Evolutionary conservation across 768 basidiomycete species (phyloP).

Genomic region (Kwoniella sp.): DNA sequence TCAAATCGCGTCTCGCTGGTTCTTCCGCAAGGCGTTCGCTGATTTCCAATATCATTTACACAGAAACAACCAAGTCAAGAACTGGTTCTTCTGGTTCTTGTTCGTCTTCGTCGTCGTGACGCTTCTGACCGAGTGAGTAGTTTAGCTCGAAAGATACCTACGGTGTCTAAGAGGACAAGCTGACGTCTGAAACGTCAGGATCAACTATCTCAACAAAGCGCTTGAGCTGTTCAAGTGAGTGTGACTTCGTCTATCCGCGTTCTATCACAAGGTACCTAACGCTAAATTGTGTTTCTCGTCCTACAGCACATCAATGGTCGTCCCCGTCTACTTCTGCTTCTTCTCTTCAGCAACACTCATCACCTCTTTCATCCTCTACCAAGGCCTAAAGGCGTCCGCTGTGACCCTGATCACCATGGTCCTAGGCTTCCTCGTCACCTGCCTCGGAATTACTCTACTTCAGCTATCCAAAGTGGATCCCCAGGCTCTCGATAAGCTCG

Average conservation of each 20-base stretch:
- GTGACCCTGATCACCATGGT: conserved; percentile 85
- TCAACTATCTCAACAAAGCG: conserved; percentile 93
- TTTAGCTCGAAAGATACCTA: too few species aligned
- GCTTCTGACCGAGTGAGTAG: conserved; percentile 62
- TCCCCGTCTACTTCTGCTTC: conserved; percentile 58
- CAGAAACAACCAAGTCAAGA: conserved; percentile 69
- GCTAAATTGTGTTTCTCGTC: conserved; percentile 5
- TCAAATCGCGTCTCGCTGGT: too few species aligned
- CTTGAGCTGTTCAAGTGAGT: conserved; percentile 73
- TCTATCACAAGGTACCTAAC: not conserved
- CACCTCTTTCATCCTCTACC: conserved; percentile 68
- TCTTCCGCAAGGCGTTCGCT: too few species aligned
- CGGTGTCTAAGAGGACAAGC: too few species aligned
- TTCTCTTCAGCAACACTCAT: conserved; percentile 59
- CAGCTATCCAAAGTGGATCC: conserved; percentile 81
- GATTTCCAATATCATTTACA: not conserved
- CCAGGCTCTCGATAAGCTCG: conserved; percentile 67
- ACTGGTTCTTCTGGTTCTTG: conserved; percentile 68
- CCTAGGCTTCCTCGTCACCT: conserved; percentile 73
- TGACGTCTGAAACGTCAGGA: conserved; percentile 62
- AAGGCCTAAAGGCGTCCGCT: conserved; percentile 78
- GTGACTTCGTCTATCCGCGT: not conserved
- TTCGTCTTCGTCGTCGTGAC: conserved; percentile 80
- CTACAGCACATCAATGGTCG: conserved; percentile 62
- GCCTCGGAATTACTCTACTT: conserved; percentile 85